These are phyloP conservation scores for Beauveria asiatica DNA, from an alignment of 2,329 filamentous ascomycete genomes.

Conservation along the genomic window DNA sequence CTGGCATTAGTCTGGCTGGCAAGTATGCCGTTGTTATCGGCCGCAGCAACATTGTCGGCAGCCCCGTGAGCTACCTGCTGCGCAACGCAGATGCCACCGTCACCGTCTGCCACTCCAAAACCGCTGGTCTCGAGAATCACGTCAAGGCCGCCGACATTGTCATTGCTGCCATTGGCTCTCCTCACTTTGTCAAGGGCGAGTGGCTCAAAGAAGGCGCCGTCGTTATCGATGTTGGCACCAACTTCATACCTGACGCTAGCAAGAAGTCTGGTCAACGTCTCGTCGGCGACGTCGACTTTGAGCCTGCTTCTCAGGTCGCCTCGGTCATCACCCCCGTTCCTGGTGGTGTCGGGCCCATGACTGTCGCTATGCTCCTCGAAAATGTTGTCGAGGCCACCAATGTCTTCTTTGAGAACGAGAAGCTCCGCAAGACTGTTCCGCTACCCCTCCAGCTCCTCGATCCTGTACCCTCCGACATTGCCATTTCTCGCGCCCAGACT, in stretches of 20 bases:
- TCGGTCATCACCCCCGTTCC: conserved; percentile 94
- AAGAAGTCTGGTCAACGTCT: conserved; percentile 90
- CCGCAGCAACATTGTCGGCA: conserved; percentile 93
- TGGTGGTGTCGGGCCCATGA: conserved; percentile 97
- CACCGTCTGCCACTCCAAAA: conserved; percentile 91
- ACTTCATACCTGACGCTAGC: conserved; percentile 80
- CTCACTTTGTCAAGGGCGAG: conserved; percentile 84
- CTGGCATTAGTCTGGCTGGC: conserved; percentile 72
- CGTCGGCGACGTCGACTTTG: conserved; percentile 92
- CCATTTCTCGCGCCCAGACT: conserved; percentile 76
- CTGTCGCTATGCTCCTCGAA: conserved; percentile 93
- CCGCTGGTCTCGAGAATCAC: conserved; percentile 60
- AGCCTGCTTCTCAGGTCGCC: conserved; percentile 73
- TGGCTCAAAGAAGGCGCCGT: conserved; percentile 94
- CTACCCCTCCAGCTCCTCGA: conserved; percentile 71
- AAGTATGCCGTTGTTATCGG: conserved; percentile 94
- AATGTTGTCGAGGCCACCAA: conserved; percentile 87
- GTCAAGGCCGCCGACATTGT: conserved; percentile 83
- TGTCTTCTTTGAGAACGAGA: conserved; percentile 73
- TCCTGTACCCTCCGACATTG: conserved; percentile 93
- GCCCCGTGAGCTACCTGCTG: conserved; percentile 89
- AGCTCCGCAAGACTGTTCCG: conserved; percentile 68
- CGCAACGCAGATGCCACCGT: conserved; percentile 96
- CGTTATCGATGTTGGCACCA: conserved; percentile 95
- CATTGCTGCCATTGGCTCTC: conserved; percentile 82